Conservation (phyloP, 331 rosid genomes). For the Ulmus americana region DNA sequence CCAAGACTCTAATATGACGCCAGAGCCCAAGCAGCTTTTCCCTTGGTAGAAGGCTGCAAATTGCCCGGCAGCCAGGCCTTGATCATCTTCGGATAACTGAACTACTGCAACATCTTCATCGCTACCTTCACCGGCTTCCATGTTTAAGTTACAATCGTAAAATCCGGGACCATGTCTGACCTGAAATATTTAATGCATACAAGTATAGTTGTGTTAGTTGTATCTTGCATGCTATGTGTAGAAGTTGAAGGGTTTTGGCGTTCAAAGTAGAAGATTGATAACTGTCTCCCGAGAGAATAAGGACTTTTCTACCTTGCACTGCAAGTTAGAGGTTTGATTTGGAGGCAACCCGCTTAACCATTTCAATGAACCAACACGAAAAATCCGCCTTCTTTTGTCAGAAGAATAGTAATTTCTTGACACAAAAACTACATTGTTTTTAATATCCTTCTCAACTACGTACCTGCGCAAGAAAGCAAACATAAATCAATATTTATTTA, state of each 20-base stretch:
- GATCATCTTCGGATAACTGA: slow-evolving; percentile 66
- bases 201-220: background rate
- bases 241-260: background rate
- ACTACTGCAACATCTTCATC: slow-evolving; percentile 55
- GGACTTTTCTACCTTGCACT: slow-evolving; percentile 64
- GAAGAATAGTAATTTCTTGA: slow-evolving; percentile 83
- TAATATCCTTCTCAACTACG: slow-evolving; percentile 83
- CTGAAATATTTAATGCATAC: slow-evolving; percentile 30
- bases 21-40: slow-evolving; percentile 75
- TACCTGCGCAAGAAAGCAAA: slow-evolving; percentile 50
- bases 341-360: slow-evolving; percentile 67
- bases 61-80: slow-evolving; percentile 96
- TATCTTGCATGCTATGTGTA: background rate
- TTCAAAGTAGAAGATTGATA: background rate
- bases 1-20: slow-evolving; percentile 83
- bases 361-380: slow-evolving; percentile 76
- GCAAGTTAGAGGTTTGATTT: slow-evolving; percentile 44
- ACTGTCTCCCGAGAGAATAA: background rate
- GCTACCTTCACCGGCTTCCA: slow-evolving; percentile 47
- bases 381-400: slow-evolving; percentile 76
- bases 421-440: slow-evolving; percentile 76
- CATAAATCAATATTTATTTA: background rate
- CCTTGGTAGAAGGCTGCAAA: slow-evolving; percentile 79
- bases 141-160: slow-evolving; percentile 48
- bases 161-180: slow-evolving; percentile 92